Evolutionary conservation across 2,329 filamentous ascomycete genomes (phyloP).

Genomic region (Trichoderma afroharzianum): DNA sequence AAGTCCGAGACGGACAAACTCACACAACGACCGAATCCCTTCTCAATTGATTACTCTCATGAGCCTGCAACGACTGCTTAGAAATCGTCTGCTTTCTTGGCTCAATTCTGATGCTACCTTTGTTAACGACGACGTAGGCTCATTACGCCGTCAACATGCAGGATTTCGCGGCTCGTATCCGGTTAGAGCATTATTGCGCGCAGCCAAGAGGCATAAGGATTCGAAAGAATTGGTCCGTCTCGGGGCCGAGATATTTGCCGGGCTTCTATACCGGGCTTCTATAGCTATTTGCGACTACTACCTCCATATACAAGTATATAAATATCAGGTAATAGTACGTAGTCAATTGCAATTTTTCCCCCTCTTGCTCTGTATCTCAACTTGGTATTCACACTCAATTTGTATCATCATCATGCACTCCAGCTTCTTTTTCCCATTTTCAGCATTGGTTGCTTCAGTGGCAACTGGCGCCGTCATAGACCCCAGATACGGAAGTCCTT

Average conservation of each 20-base stretch:
- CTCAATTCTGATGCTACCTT: background rate
- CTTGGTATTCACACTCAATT: background rate
- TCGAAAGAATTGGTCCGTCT: background rate
- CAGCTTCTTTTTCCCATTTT: background rate
- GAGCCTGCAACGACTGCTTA: background rate
- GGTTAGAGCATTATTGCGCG: background rate
- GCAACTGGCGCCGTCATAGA: background rate
- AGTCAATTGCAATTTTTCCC: background rate
- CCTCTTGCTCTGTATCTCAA: background rate
- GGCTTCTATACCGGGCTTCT: background rate
- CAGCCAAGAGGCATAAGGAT: background rate
- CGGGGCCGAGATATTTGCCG: background rate
- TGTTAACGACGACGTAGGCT: background rate
- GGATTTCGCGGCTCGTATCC: background rate
- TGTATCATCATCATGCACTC: background rate
- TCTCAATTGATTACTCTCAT: background rate
- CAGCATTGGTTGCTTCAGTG: background rate
- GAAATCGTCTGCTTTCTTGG: background rate
- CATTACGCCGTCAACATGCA: background rate
- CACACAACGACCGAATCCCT: too few species aligned
- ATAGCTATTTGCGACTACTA: background rate
- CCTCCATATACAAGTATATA: background rate
- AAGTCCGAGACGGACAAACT: background rate
- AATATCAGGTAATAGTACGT: background rate
- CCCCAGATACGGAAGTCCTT: background rate